Evolutionary conservation across 441 rosid species (phyloP).

Genomic region (Omphalea diandra): DNA sequence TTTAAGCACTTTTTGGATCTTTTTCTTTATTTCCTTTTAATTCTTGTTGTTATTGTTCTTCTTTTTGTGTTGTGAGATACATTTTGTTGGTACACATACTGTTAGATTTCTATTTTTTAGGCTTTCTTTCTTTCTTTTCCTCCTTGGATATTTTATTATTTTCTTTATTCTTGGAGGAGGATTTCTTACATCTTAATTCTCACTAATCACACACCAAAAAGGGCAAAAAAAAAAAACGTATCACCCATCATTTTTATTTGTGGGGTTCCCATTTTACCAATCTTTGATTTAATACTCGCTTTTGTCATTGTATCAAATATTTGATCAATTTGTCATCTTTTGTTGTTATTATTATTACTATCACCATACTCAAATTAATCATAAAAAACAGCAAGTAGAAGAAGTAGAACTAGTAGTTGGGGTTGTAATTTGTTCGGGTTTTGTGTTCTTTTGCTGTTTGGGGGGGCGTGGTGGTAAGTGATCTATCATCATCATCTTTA

Average conservation of each 20-base stretch:
- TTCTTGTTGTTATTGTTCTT: background rate
- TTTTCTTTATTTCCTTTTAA: background rate
- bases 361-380: background rate
- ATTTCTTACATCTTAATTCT: constrained; percentile 9
- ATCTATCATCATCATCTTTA: constrained; percentile 37
- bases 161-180: constrained; percentile 54
- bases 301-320: constrained; percentile 2
- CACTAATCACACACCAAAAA: constrained; percentile 2
- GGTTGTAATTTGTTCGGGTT: constrained; percentile 34
- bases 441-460: too few species aligned
- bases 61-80: constrained; percentile 15
- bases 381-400: background rate
- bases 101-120: constrained; percentile 20
- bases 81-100: constrained; percentile 42
- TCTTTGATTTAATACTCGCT: constrained; percentile 13
- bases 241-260: constrained; percentile 66
- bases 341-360: background rate
- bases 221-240: background rate
- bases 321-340: constrained; percentile 27
- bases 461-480: too few species aligned
- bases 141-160: constrained; percentile 42
- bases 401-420: constrained; percentile 21
- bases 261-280: constrained; percentile 35
- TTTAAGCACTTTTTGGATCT: background rate
- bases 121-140: too few species aligned